Conservation (phyloP, 2,329 filamentous ascomycete species). For the Xylariaceae sp. region DNA sequence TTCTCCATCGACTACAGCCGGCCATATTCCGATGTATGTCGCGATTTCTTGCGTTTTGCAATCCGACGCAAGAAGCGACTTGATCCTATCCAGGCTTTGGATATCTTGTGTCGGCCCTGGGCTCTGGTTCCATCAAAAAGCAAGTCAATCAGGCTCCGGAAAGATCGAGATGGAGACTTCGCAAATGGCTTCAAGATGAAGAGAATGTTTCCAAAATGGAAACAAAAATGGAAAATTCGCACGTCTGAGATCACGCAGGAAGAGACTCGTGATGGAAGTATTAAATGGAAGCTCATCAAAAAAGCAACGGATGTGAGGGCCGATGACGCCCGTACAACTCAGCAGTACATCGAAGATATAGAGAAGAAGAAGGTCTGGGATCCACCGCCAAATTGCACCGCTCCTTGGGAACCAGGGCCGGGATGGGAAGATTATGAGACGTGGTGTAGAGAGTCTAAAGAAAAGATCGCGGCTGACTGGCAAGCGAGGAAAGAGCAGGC, state of each 20-base stretch:
- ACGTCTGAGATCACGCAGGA: background rate
- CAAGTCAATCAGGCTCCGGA: background rate
- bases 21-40: conserved; percentile 5
- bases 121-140: conserved; percentile 1
- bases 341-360: background rate
- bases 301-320: background rate
- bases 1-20: conserved; percentile 6
- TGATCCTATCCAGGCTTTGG: conserved; percentile 5
- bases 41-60: background rate
- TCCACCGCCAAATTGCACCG: background rate
- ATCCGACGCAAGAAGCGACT: background rate
- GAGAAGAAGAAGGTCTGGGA: background rate
- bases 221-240: background rate
- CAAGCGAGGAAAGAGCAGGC: background rate
- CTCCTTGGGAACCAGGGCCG: background rate
- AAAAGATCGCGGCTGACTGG: background rate
- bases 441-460: background rate
- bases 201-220: background rate
- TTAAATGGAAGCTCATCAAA: background rate
- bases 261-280: background rate
- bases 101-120: conserved; percentile 16
- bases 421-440: background rate
- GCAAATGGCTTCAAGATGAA: background rate
- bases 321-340: background rate
- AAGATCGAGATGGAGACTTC: background rate